These are phyloP conservation scores for Barnettozyma californica DNA, from an alignment of 805 yeast species.

Conservation along the genomic window DNA sequence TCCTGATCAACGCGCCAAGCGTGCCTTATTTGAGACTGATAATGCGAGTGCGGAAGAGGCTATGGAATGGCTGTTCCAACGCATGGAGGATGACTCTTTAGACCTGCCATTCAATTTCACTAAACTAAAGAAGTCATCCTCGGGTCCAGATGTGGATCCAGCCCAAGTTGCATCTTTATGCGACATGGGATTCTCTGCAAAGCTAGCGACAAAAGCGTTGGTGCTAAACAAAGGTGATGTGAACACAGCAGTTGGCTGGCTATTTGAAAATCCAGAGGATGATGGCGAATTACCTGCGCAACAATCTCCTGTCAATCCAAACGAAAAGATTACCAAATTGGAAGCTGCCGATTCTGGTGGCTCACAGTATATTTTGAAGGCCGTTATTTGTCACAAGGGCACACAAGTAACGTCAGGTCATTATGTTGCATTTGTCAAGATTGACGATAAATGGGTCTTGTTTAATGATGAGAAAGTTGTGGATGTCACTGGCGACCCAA, in stretches of 20 bases:
- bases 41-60: slow-evolving; percentile 55
- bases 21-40: slow-evolving; percentile 71
- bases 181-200: slow-evolving; percentile 73
- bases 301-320: slow-evolving; percentile 9
- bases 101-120: slow-evolving; percentile 39
- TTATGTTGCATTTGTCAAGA: slow-evolving; percentile 67
- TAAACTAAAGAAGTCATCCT: slow-evolving; percentile 11
- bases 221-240: slow-evolving; percentile 51
- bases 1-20: slow-evolving; percentile 53
- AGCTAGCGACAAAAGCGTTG: slow-evolving; percentile 71
- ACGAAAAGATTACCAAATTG: slow-evolving; percentile 3
- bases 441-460: slow-evolving; percentile 52
- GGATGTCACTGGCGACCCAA: slow-evolving; percentile 36
- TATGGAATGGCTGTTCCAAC: slow-evolving; percentile 85
- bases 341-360: slow-evolving; percentile 8
- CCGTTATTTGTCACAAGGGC: slow-evolving; percentile 83
- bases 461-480: slow-evolving; percentile 88
- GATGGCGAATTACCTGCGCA: slow-evolving; percentile 47
- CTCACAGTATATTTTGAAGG: slow-evolving; percentile 43
- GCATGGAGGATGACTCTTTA: slow-evolving; percentile 78
- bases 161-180: slow-evolving; percentile 43
- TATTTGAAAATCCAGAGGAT: slow-evolving; percentile 77
- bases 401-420: slow-evolving; percentile 84
- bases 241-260: slow-evolving; percentile 86
- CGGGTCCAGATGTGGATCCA: slow-evolving; percentile 20